These are phyloP conservation scores for Poronia punctata DNA, from an alignment of 495 filamentous ascomycete genomes.

Conservation along the genomic window DNA sequence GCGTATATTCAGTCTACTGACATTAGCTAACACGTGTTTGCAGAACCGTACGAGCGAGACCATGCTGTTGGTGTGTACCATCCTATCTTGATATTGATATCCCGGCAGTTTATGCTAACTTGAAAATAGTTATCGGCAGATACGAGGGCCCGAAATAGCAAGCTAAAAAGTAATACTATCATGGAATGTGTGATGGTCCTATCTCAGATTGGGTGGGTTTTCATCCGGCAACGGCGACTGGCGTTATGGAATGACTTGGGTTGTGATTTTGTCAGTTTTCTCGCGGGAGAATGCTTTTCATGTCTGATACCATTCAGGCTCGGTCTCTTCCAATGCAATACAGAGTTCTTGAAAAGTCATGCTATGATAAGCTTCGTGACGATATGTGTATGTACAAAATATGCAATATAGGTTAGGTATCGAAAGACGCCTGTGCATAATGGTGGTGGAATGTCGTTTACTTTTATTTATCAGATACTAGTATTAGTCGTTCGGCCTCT, in stretches of 20 bases:
- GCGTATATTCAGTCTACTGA: background rate
- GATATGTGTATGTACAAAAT: no score
- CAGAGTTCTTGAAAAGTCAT: no score
- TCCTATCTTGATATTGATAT: background rate
- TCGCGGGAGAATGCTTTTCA: conserved; percentile 10
- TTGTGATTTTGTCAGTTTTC: conserved; percentile 21
- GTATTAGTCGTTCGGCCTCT: no score
- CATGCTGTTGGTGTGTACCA: conserved; percentile 9
- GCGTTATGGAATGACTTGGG: conserved; percentile 24
- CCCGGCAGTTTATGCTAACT: conserved; percentile 3
- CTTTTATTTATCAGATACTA: no score
- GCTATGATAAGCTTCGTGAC: no score
- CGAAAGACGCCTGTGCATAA: no score
- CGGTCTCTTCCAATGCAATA: conserved; percentile 7
- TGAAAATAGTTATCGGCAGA: conserved; percentile 20
- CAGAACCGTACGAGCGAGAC: conserved; percentile 25
- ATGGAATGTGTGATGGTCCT: conserved; percentile 16
- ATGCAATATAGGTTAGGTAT: no score
- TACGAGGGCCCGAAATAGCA: conserved; percentile 25
- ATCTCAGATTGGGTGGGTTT: conserved; percentile 25
- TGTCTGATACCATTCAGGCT: conserved; percentile 24
- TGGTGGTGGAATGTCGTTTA: no score
- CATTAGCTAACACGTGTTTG: background rate
- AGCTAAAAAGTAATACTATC: conserved; percentile 19
- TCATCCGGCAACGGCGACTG: conserved; percentile 27